phyloP scores from a whole-genome alignment of 2,329 filamentous ascomycete genomes.

The Phaeosphaeria sp. region DNA sequence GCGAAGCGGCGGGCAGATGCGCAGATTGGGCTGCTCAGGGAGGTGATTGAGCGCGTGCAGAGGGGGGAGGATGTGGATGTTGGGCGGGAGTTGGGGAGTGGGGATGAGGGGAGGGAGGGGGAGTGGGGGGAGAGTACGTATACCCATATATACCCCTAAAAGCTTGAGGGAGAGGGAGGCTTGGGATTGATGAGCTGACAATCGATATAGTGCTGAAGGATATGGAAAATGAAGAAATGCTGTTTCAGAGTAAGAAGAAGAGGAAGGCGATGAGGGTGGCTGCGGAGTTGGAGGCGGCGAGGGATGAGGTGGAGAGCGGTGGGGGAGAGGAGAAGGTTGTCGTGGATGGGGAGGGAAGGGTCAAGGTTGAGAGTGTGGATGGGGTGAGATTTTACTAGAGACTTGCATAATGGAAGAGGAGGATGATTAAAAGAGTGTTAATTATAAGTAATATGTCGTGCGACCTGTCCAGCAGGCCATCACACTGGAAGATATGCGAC shows the following conservation, averaged over 20 bases:
- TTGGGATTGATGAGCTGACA: conserved; percentile 13
- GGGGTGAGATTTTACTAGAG: conserved; percentile 42
- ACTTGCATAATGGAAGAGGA: neutral
- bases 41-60: conserved; percentile 65
- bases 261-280: conserved; percentile 33
- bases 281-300: conserved; percentile 15
- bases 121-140: conserved; percentile 85
- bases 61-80: conserved; percentile 66
- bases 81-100: conserved; percentile 79
- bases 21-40: conserved; percentile 76
- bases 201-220: conserved; percentile 64
- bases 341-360: conserved; percentile 24
- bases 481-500: neutral
- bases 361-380: conserved; percentile 38
- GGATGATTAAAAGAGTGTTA: neutral
- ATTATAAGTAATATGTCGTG: too few species aligned
- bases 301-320: conserved; percentile 28
- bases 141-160: neutral
- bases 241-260: conserved; percentile 55
- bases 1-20: conserved; percentile 80
- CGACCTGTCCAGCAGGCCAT: too few species aligned
- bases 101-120: conserved; percentile 74
- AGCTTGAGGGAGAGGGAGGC: neutral
- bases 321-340: conserved; percentile 23
- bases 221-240: conserved; percentile 68